phyloP scores from a whole-genome alignment of 441 rosid genomes.

The Raphanus hybrid region DNA sequence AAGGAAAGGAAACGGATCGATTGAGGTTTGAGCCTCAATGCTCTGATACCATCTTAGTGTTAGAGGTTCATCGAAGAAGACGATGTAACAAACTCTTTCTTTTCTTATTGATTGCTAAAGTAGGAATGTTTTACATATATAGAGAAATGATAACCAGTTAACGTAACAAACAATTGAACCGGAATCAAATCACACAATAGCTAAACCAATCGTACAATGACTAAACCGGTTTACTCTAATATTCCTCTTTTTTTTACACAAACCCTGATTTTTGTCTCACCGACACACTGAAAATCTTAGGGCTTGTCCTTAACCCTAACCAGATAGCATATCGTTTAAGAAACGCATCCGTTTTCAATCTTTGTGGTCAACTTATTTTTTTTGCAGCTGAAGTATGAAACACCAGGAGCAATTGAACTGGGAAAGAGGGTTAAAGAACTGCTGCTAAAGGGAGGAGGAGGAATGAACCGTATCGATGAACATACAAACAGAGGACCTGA shows the following conservation, averaged over 20 bases:
- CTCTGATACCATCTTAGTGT: neutral
- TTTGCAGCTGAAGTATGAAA: constrained; percentile 72
- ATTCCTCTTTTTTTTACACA: neutral
- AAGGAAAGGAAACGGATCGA: neutral
- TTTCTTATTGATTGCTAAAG: too few species aligned
- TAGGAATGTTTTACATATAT: too few species aligned
- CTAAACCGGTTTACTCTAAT: too few species aligned
- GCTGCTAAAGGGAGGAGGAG: constrained; percentile 52
- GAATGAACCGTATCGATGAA: constrained; percentile 59
- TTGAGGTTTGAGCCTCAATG: neutral
- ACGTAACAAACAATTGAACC: too few species aligned
- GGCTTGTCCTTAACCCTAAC: neutral
- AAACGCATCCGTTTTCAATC: neutral
- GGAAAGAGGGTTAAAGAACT: constrained; percentile 80
- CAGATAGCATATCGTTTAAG: neutral
- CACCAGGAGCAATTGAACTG: constrained; percentile 87
- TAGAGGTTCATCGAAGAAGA: neutral
- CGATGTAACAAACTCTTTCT: neutral
- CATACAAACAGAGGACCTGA: constrained; percentile 79
- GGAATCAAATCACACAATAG: too few species aligned
- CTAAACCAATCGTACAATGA: too few species aligned
- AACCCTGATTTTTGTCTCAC: neutral
- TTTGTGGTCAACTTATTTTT: neutral
- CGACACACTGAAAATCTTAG: neutral
- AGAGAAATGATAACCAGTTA: too few species aligned